A percentile compares a stretch with the other conserved stretches of the same genome.
phyloP scores from a whole-genome alignment of 108 stramenopile genomes.

The Cyclotella kingstonii region DNA sequence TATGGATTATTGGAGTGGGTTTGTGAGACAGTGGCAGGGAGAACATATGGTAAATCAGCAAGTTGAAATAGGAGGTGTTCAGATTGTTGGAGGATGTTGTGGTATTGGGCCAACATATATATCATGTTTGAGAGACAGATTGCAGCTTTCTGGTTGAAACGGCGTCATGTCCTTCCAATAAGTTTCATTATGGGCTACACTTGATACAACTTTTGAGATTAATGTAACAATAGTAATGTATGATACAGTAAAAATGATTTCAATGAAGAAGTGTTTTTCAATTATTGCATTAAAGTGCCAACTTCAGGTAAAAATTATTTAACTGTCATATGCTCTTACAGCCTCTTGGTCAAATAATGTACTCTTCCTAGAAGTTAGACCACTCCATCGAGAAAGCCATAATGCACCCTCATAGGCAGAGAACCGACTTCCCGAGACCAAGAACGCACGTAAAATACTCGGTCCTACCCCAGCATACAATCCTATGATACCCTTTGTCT shows the following conservation, averaged over 20 bases:
- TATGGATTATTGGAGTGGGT: conserved; percentile 58
- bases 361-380: conserved; percentile 17
- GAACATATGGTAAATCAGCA: background rate
- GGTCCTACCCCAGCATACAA: conserved; percentile 85
- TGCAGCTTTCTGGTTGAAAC: conserved; percentile 1
- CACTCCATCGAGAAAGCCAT: conserved; percentile 54
- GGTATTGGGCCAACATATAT: conserved; percentile 82
- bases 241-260: too few relatives aligned
- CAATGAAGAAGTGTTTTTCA: too few relatives aligned
- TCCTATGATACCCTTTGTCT: conserved; percentile 68
- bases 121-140: conserved; percentile 13
- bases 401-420: conserved; percentile 86
- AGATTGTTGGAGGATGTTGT: conserved; percentile 86
- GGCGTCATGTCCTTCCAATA: too few relatives aligned
- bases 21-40: conserved; percentile 59
- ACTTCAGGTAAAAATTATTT: conserved; percentile 3
- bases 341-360: conserved; percentile 20
- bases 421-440: conserved; percentile 88
- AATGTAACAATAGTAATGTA: too few relatives aligned
- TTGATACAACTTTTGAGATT: too few relatives aligned
- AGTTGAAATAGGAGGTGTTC: conserved; percentile 34
- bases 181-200: too few relatives aligned
- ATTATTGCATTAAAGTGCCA: too few relatives aligned
- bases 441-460: conserved; percentile 79
- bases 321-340: conserved; percentile 26